A percentile compares a stretch with the other conserved stretches of the same genome.
These are phyloP conservation scores for Aspergillus indologenus DNA, from an alignment of 495 filamentous ascomycete genomes.

Conservation along the genomic window DNA sequence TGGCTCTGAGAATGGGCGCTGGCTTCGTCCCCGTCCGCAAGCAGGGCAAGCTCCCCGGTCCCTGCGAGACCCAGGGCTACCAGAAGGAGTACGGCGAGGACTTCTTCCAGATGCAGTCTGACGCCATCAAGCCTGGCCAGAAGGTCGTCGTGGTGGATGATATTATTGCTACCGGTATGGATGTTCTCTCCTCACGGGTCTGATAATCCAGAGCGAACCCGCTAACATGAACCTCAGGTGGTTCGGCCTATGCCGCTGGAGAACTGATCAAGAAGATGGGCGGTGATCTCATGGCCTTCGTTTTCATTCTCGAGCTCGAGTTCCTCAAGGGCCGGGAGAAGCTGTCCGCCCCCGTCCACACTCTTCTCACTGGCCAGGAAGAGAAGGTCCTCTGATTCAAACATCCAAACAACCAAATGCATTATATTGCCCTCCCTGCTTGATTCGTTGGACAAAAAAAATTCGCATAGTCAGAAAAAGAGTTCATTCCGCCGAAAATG, in stretches of 20 bases:
- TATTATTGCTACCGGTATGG: constrained; percentile 94
- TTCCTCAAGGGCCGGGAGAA: constrained; percentile 90
- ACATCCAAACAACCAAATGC: not conserved
- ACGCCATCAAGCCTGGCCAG: constrained; percentile 80
- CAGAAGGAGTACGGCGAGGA: constrained; percentile 97
- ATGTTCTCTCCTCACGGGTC: not conserved
- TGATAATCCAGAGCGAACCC: not conserved
- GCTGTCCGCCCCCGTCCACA: constrained; percentile 80
- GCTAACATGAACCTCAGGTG: constrained; percentile 54
- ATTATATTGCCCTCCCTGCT: not conserved
- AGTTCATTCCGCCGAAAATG: not conserved
- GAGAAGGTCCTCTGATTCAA: constrained; percentile 18
- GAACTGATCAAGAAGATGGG: constrained; percentile 80
- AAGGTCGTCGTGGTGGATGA: constrained; percentile 92
- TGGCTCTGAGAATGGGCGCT: constrained; percentile 83
- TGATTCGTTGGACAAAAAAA: not conserved
- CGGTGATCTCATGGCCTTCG: constrained; percentile 78
- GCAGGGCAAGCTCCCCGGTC: constrained; percentile 92
- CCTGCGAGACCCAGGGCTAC: constrained; percentile 75
- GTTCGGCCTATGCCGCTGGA: constrained; percentile 85
- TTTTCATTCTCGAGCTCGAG: constrained; percentile 95
- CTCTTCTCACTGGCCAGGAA: constrained; percentile 67
- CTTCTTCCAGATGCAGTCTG: constrained; percentile 91
- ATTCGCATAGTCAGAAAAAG: constrained; percentile 3
- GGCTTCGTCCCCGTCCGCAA: constrained; percentile 94